phyloP scores from a whole-genome alignment of 2,329 filamentous ascomycete species.

The Ascochyta viciae-villosae region DNA sequence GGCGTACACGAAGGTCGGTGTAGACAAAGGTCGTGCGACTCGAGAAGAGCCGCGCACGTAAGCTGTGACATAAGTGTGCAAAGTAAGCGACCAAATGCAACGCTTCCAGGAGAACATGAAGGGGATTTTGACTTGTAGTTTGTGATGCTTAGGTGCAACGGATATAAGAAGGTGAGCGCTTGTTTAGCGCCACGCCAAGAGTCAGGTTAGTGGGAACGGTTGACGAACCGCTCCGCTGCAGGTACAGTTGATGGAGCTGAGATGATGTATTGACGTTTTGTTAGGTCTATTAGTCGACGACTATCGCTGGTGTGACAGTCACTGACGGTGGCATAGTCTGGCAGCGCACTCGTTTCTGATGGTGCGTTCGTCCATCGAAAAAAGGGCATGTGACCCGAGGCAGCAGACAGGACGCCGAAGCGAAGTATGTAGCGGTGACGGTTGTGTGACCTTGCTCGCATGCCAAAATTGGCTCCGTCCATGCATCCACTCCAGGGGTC shows the following conservation, averaged over 20 bases:
- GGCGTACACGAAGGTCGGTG: constrained; percentile 15
- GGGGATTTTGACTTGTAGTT: neutral
- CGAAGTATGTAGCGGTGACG: constrained; percentile 9
- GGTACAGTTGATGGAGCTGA: constrained; percentile 1
- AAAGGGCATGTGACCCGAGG: constrained; percentile 4
- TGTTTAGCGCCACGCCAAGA: neutral
- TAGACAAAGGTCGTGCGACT: constrained; percentile 10
- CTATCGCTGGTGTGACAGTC: neutral
- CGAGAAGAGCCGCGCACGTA: constrained; percentile 12
- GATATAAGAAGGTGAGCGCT: neutral
- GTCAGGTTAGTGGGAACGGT: neutral
- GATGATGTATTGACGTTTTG: neutral
- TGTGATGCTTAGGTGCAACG: neutral
- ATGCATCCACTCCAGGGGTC: constrained; percentile 1
- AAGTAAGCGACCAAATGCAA: constrained; percentile 3
- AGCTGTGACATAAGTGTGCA: constrained; percentile 11
- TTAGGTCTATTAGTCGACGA: neutral
- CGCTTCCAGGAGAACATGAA: neutral
- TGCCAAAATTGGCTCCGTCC: constrained; percentile 1
- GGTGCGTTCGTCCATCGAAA: neutral
- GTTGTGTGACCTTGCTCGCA: constrained; percentile 10
- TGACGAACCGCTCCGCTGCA: constrained; percentile 1
- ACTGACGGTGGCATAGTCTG: too few relatives aligned
- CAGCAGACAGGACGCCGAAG: neutral
- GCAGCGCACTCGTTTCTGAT: neutral